Evolutionary conservation across 176 grass and related monocot species (phyloP), one percentile per base, ranked within the genome.

Genomic region (Oryza glaberrima): DNA sequence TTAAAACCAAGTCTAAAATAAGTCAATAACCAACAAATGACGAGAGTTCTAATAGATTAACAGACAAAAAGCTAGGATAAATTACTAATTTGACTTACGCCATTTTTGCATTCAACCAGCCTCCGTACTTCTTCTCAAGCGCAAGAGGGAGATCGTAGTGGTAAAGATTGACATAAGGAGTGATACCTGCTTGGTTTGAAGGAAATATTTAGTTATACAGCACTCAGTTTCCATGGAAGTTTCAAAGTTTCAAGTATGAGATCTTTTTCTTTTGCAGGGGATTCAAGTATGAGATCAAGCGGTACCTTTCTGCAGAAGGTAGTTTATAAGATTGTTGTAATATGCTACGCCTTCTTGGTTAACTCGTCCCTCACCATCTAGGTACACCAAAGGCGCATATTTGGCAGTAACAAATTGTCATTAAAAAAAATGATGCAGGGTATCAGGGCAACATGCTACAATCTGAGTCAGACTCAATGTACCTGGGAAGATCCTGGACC

Each of bases 241-340:
- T 47, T 81, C 56, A 70, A 11, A 49, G 25, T 22, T 44, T 4
- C 8, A 68, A 60, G 48, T 30, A 38, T 16, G 19, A 45, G 30
- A 32, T 32, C 30, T 32, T 32, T 32, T 32, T 32, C 30, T 32
- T 32, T 32, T 32, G 30, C 30, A 32, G 30, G 30, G 30, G 30
- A 32, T 32, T 32, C 30, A 32, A 32, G 30, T 32, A 32, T 32
- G 30, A 32, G 30, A 32, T 32, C 30, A 32, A 32, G 30, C 30
- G 30, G 30, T 80, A 94, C 92, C 88, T 88, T 92, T 87, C 44
- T 86, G 83, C 76, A 95, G 82, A 72, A 92, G 79, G 69, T 92
- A 89, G 41, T 95, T 75, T 83, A 95, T 95, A 75, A 95, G 70
- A 83, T 84, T 95, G 17, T 95, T 92, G 83, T 92, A 95, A 48